Conservation (phyloP, 345 rosid genomes). For the Bretschneidera sinensis region DNA sequence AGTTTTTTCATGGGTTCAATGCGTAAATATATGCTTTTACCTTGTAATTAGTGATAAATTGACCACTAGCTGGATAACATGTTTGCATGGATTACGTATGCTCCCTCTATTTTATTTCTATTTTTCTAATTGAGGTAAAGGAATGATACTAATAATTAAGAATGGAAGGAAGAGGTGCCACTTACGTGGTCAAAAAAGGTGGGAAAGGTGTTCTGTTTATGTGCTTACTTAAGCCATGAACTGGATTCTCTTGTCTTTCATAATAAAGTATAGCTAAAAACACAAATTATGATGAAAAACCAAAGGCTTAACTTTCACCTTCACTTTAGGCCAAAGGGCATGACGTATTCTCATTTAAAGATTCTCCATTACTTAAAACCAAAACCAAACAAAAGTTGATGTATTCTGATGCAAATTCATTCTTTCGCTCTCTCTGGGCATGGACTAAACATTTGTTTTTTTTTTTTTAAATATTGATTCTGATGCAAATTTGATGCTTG, state of each 20-base stretch:
- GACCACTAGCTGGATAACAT: no score
- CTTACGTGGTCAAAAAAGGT: conserved; percentile 49
- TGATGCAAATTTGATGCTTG: conserved; percentile 23
- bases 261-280: conserved; percentile 23
- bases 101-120: background rate
- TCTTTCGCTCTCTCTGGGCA: conserved; percentile 9
- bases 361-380: conserved; percentile 44
- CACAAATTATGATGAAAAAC: conserved; percentile 22
- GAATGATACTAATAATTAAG: background rate
- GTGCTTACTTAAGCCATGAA: conserved; percentile 53
- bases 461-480: conserved; percentile 12
- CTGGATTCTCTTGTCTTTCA: conserved; percentile 47
- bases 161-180: conserved; percentile 39
- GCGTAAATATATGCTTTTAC: conserved; percentile 3
- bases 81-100: conserved; percentile 36
- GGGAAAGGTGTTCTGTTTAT: conserved; percentile 23
- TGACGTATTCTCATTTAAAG: conserved; percentile 49
- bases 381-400: conserved; percentile 36
- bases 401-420: conserved; percentile 46
- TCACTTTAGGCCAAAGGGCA: conserved; percentile 43
- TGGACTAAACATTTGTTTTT: background rate
- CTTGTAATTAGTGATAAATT: conserved; percentile 6
- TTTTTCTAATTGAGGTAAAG: background rate
- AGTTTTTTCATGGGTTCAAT: conserved; percentile 17
- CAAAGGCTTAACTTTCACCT: conserved; percentile 42